Base-by-base conservation (phyloP, 2,329 filamentous ascomycete species). In the Cordyceps cicadae region DNA sequence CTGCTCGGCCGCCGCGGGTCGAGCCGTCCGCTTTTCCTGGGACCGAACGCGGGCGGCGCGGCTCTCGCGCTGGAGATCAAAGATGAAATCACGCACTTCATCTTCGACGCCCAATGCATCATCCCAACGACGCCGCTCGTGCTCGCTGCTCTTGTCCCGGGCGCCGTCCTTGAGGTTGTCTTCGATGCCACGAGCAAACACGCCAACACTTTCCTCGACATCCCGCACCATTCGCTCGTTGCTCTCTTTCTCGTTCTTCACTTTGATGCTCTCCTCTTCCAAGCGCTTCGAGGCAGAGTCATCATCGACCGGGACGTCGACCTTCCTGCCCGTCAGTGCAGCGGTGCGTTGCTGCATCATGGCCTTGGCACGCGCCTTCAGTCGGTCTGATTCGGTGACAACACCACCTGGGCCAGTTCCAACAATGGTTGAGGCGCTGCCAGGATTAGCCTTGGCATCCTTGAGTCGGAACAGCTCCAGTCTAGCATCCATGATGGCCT, bases 301-400 rank as follows among this genome's bases (percentile, higher is more conserved):
- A 64, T 92, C 88, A 65, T 95, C 90, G 63, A 87, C 83, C 51
- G 77, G 78, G 2, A 79, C 73, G 43, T 90, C 86, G 52, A 87
- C 77, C 70, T 92, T 92, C 73, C 88, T 91, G 61, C 94, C 94
- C 24, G 92, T 91, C 64, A 99, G 77, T 19, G 94, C 93, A 60
- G 94, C 94, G 66, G 94, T 92, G 62, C 94, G 88, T 69, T 96
- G 92, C 76, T 97, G 93, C 94, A 99, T 99, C 86, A 97, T 96
- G 45, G 93, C 93, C 76, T 92, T 96, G 37, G 94, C 93, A 66
- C 92, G 86, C 41, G 94, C 94, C 78, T 97, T 97, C 66, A 97
- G 84, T 59, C 93, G 86, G 75, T 99, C 94, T 3, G 91, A 89
- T 74, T 99, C 94, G 0, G 94, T 99, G 48, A 99, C 85, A 50